Evolutionary conservation across 2,329 filamentous ascomycete genomes (phyloP).

Genomic region (Purpureocillium lavendulum): DNA sequence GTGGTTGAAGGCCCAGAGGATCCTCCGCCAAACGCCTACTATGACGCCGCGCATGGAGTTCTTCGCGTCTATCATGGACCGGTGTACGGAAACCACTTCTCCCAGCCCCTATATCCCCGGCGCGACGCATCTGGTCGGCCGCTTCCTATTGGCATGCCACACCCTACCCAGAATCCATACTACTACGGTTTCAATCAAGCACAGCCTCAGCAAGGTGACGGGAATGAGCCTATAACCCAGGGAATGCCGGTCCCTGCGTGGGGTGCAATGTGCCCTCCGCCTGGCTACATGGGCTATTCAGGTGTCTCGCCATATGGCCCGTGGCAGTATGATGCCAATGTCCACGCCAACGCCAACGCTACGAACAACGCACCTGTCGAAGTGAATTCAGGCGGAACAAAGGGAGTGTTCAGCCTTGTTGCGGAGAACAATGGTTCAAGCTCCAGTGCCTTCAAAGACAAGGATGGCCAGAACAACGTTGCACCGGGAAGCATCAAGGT

Average conservation of each 20-base stretch:
- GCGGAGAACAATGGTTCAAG: conserved; percentile 5
- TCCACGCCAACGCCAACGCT: background rate
- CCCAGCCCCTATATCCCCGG: conserved; percentile 35
- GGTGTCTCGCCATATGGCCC: conserved; percentile 1
- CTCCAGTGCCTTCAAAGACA: conserved; percentile 13
- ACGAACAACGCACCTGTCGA: background rate
- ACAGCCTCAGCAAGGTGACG: conserved; percentile 8
- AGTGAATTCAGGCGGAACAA: background rate
- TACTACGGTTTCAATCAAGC: conserved; percentile 26
- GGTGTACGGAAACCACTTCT: conserved; percentile 42
- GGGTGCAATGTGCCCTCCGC: conserved; percentile 12
- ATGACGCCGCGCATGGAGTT: conserved; percentile 41
- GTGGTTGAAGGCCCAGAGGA: conserved; percentile 43
- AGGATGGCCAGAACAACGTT: conserved; percentile 20
- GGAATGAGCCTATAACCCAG: conserved; percentile 21
- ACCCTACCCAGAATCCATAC: conserved; percentile 34
- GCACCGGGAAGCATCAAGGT: conserved; percentile 11
- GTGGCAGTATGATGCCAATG: background rate
- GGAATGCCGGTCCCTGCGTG: conserved; percentile 15
- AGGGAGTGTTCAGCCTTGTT: conserved; percentile 8
- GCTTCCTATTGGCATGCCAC: conserved; percentile 32
- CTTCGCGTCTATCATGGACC: conserved; percentile 51
- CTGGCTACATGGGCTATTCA: conserved; percentile 10
- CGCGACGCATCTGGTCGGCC: conserved; percentile 20
- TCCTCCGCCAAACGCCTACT: conserved; percentile 51